Evolutionary conservation across 2,329 filamentous ascomycete genomes (phyloP).

Genomic region (Scedosporium apiospermum): DNA sequence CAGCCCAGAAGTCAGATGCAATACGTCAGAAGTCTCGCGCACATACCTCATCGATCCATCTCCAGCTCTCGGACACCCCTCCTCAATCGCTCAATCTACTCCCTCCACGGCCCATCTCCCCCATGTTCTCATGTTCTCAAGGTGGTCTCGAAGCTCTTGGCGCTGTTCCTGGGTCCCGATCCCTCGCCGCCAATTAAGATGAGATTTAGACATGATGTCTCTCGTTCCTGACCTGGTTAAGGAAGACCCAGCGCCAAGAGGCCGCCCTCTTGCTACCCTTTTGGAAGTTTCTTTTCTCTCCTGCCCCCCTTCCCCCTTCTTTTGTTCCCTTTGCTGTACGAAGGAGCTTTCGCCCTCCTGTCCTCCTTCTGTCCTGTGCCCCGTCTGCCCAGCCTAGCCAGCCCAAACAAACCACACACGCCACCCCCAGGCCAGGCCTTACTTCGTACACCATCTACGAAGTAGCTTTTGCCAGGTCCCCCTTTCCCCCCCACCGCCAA

Average conservation of each 20-base stretch:
- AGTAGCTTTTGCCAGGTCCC: neutral
- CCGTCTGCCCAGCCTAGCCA: neutral
- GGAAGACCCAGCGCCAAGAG: neutral
- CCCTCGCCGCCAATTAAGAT: neutral
- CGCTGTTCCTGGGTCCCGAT: neutral
- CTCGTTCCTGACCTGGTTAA: neutral
- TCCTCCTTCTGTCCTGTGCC: neutral
- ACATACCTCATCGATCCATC: neutral
- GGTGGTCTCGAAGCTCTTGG: neutral
- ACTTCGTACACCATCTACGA: neutral
- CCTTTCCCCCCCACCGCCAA: neutral
- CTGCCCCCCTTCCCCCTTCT: neutral
- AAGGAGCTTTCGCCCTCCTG: neutral
- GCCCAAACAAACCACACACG: neutral
- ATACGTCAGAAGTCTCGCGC: neutral
- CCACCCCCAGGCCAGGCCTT: neutral
- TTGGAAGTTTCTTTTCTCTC: neutral
- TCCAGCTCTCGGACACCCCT: neutral
- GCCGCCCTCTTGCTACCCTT: neutral
- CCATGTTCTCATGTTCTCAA: neutral
- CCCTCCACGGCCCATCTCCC: neutral
- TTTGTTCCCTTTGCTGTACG: neutral
- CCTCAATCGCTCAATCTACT: neutral
- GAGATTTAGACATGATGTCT: neutral
- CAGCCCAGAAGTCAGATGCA: neutral